phyloP scores from a whole-genome alignment of 2,329 filamentous ascomycete genomes.

The Fusarium concolor region DNA sequence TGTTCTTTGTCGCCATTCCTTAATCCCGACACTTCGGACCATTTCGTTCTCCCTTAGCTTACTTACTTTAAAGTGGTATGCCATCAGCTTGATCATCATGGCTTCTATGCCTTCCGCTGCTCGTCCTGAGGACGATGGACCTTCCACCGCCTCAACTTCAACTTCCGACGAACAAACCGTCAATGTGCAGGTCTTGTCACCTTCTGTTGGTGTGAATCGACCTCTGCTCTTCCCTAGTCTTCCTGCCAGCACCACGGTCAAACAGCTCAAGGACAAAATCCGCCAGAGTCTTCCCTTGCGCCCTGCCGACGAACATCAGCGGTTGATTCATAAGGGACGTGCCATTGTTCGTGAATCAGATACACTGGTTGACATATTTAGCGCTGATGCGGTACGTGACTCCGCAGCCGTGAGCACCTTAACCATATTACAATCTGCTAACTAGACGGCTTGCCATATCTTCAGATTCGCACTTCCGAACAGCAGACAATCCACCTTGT shows the following conservation, averaged over 20 bases:
- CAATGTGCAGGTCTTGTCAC: slow-evolving; percentile 70
- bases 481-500: slow-evolving; percentile 67
- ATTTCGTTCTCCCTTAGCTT: slow-evolving; percentile 19
- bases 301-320: slow-evolving; percentile 66
- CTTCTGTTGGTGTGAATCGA: slow-evolving; percentile 64
- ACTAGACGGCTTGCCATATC: slow-evolving; percentile 18
- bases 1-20: slow-evolving; percentile 10
- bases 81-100: slow-evolving; percentile 51
- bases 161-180: slow-evolving; percentile 55
- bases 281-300: slow-evolving; percentile 62
- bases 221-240: slow-evolving; percentile 63
- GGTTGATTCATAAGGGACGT: slow-evolving; percentile 71
- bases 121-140: slow-evolving; percentile 40
- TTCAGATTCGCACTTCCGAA: slow-evolving; percentile 58
- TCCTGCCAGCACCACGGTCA: slow-evolving; percentile 63
- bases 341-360: slow-evolving; percentile 66
- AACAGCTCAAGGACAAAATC: slow-evolving; percentile 69
- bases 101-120: slow-evolving; percentile 52
- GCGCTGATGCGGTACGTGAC: slow-evolving; percentile 60
- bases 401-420: slow-evolving; percentile 4
- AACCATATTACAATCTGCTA: slow-evolving; percentile 32
- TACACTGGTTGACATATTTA: slow-evolving; percentile 68
- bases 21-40: slow-evolving; percentile 16
- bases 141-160: slow-evolving; percentile 22
- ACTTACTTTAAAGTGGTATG: slow-evolving; percentile 44